phyloP scores from a whole-genome alignment of 768 basidiomycete species.

The Lentinula boryana region DNA sequence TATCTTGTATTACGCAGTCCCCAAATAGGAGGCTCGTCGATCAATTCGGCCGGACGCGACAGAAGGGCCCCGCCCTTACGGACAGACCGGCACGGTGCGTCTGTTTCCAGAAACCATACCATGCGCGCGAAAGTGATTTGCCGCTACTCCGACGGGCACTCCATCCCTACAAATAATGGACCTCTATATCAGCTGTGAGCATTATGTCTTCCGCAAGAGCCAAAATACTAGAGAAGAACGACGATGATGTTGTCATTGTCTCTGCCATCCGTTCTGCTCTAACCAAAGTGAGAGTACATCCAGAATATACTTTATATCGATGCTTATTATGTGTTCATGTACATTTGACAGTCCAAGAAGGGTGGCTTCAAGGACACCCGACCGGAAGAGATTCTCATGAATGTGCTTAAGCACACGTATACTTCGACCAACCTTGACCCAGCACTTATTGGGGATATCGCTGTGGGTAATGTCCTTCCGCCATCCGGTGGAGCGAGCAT shows the following conservation, averaged over 20 bases:
- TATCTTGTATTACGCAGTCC: too few relatives aligned
- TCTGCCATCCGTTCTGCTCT: constrained; percentile 85
- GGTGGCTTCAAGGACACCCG: constrained; percentile 90
- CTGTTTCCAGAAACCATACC: too few relatives aligned
- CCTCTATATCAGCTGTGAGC: neutral
- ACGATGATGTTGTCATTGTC: constrained; percentile 89
- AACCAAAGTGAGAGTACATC: constrained; percentile 61
- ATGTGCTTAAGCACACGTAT: constrained; percentile 71
- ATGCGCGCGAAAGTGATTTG: too few relatives aligned
- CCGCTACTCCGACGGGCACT: too few relatives aligned
- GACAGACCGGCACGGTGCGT: too few relatives aligned
- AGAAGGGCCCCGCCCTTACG: too few relatives aligned
- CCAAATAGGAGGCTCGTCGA: too few relatives aligned
- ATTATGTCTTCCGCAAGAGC: constrained; percentile 33
- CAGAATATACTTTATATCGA: neutral
- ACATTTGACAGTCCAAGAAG: constrained; percentile 55
- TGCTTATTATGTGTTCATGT: constrained; percentile 7
- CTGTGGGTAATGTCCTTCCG: constrained; percentile 86
- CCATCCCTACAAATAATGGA: too few relatives aligned
- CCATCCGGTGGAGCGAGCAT: constrained; percentile 76
- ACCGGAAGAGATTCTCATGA: constrained; percentile 76
- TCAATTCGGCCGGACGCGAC: too few relatives aligned
- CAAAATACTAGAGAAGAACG: constrained; percentile 66
- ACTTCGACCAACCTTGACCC: constrained; percentile 67
- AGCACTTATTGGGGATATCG: constrained; percentile 74